Evolutionary conservation across 1,284 basidiomycete genomes (phyloP).

Genomic region (Cryptococcus sp.): DNA sequence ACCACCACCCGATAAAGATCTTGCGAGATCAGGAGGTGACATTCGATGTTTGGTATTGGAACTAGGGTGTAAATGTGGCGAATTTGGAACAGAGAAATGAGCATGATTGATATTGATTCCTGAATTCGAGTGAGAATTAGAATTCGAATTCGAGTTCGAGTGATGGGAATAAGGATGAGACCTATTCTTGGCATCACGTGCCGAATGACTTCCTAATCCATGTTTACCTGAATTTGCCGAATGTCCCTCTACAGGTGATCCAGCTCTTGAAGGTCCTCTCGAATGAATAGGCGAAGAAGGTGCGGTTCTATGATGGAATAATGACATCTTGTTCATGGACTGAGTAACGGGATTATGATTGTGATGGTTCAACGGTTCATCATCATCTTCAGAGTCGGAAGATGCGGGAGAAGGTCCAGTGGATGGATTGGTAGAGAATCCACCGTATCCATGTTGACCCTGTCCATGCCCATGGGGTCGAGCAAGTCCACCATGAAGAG

Average conservation of each 20-base stretch:
- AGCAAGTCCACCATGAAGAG: background rate
- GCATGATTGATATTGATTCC: conserved; percentile 1
- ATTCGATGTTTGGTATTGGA: conserved; percentile 26
- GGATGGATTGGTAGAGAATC: conserved; percentile 39
- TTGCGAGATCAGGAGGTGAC: conserved; percentile 37
- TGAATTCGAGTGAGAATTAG: background rate
- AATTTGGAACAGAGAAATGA: conserved; percentile 36
- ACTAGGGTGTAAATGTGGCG: conserved; percentile 20
- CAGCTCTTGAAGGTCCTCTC: conserved; percentile 34
- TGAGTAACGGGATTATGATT: conserved; percentile 64
- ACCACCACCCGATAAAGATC: conserved; percentile 18
- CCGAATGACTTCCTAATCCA: conserved; percentile 41
- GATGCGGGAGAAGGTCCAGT: conserved; percentile 39
- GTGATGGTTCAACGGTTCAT: conserved; percentile 25
- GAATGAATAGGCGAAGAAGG: conserved; percentile 44
- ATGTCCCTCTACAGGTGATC: conserved; percentile 39
- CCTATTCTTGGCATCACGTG: conserved; percentile 44
- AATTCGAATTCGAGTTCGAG: background rate
- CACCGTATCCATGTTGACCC: conserved; percentile 4
- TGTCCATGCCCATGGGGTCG: background rate
- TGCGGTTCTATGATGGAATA: conserved; percentile 43
- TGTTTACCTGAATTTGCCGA: conserved; percentile 46
- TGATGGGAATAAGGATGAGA: conserved; percentile 41
- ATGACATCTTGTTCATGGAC: conserved; percentile 60
- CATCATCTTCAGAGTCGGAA: conserved; percentile 45